These are phyloP conservation scores for Heliamphora exappendiculata DNA, from an alignment of 148 eudicot genomes.

Conservation along the genomic window DNA sequence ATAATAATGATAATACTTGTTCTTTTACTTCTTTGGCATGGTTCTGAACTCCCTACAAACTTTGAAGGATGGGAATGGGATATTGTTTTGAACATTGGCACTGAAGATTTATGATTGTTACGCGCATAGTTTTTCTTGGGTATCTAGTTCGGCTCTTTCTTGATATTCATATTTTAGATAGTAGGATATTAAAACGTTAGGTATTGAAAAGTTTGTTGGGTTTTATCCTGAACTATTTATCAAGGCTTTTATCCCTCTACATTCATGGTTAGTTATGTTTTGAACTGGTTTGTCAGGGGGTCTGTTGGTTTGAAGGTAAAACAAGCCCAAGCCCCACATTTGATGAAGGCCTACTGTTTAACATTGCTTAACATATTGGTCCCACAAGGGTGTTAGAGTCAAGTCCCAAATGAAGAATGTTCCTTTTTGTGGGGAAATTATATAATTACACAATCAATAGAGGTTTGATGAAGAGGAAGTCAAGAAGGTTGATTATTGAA, in stretches of 20 bases:
- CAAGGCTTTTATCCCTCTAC: slow-evolving; percentile 16
- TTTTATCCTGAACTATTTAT: slow-evolving; percentile 8
- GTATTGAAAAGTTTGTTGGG: slow-evolving; percentile 2
- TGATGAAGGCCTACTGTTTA: slow-evolving; percentile 60
- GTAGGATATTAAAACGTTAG: neutral
- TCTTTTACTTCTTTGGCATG: neutral
- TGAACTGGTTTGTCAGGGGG: slow-evolving; percentile 89
- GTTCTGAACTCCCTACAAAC: neutral
- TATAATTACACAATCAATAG: slow-evolving; percentile 41
- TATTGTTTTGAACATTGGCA: too few species aligned
- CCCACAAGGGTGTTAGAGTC: slow-evolving; percentile 49
- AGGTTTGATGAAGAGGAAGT: slow-evolving; percentile 55
- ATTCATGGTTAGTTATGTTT: slow-evolving; percentile 42
- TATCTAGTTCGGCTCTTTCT: neutral
- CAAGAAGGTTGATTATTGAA: slow-evolving; percentile 45
- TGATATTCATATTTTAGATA: neutral
- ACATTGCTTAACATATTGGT: slow-evolving; percentile 44
- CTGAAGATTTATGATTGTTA: neutral
- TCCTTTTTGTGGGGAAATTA: slow-evolving; percentile 41
- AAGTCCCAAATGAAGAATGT: slow-evolving; percentile 48
- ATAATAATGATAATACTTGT: neutral
- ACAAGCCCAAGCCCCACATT: slow-evolving; percentile 86
- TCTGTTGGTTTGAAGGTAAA: slow-evolving; percentile 76
- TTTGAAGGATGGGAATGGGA: neutral
- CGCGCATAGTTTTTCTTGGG: neutral